These are phyloP conservation scores for Globisporangium recalcitrans DNA, from an alignment of 352 stramenopile species.

Conservation along the genomic window DNA sequence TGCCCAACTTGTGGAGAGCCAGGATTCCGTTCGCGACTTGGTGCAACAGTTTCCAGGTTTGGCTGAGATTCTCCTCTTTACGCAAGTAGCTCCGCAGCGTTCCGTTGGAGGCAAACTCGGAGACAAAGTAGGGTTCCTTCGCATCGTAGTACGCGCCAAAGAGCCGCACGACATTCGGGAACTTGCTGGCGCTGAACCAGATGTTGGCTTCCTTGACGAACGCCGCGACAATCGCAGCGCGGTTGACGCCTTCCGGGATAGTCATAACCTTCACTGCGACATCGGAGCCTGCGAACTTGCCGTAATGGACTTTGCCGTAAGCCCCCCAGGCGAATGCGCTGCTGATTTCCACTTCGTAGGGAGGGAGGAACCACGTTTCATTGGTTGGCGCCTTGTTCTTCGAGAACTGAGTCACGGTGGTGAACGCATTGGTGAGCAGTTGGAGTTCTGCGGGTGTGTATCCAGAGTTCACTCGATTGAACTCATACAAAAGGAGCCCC, in stretches of 20 bases:
- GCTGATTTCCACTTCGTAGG: not conserved
- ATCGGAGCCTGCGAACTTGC: no score
- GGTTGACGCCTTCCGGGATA: not conserved
- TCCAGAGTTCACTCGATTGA: not conserved
- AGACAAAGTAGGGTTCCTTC: conserved; percentile 3
- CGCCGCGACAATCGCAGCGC: not conserved
- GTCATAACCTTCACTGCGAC: no score
- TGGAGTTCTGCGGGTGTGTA: conserved; percentile 1
- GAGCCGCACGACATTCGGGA: conserved; percentile 1
- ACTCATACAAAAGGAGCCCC: conserved; percentile 5
- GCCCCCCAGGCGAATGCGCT: not conserved
- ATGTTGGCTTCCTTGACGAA: conserved; percentile 1
- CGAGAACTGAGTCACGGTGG: not conserved
- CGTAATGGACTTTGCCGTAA: not conserved
- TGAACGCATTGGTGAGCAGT: conserved; percentile 7
- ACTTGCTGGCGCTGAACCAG: not conserved
- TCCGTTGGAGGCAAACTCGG: not conserved
- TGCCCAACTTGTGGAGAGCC: not conserved
- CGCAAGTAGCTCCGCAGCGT: not conserved
- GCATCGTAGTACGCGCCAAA: not conserved
- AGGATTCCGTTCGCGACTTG: not conserved
- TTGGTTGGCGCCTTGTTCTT: not conserved
- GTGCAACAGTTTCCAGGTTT: not conserved
- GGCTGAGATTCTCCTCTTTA: not conserved
- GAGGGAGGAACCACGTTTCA: conserved; percentile 9